A percentile compares a stretch with the other conserved stretches of the same genome.
Evolutionary conservation across 805 yeast species (phyloP).

Genomic region (Lipomyces orientalis): DNA sequence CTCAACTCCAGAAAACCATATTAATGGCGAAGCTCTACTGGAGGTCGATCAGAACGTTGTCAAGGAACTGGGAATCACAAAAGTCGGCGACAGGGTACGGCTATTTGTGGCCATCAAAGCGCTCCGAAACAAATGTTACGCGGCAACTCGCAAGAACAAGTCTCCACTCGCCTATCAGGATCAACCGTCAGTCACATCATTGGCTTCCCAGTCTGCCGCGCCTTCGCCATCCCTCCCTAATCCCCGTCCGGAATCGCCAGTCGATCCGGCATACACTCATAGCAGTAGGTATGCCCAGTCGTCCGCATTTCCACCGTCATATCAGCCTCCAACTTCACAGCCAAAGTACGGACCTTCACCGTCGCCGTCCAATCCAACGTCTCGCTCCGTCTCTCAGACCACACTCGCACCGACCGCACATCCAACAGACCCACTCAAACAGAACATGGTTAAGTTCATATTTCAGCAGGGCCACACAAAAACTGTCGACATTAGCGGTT

Average conservation of each 20-base stretch:
- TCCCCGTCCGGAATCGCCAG: conserved; percentile 12
- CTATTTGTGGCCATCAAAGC: conserved; percentile 63
- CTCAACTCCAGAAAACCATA: conserved; percentile 52
- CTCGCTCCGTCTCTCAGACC: conserved; percentile 2
- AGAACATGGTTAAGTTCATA: conserved; percentile 62
- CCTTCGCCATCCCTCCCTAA: conserved; percentile 32
- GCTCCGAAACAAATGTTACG: conserved; percentile 48
- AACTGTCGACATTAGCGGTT: conserved; percentile 72
- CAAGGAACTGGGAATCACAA: conserved; percentile 72
- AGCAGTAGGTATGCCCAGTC: conserved; percentile 3
- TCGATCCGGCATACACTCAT: conserved; percentile 12
- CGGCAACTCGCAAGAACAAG: conserved; percentile 13
- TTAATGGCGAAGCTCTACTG: conserved; percentile 60
- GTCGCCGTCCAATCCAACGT: background rate
- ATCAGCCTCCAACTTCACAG: background rate
- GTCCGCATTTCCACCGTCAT: background rate
- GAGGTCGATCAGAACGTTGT: conserved; percentile 69
- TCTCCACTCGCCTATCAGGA: conserved; percentile 31
- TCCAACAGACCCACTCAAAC: conserved; percentile 22
- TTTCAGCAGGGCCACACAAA: conserved; percentile 74
- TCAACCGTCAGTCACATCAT: conserved; percentile 38
- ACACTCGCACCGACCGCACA: conserved; percentile 1
- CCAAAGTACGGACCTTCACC: background rate
- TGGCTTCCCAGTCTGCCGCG: conserved; percentile 19
- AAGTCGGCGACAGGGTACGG: conserved; percentile 82